A percentile compares a stretch with the other conserved stretches of the same genome.
Conservation (phyloP, 169 alveolate genomes). For the Eimeria necatrix region DNA sequence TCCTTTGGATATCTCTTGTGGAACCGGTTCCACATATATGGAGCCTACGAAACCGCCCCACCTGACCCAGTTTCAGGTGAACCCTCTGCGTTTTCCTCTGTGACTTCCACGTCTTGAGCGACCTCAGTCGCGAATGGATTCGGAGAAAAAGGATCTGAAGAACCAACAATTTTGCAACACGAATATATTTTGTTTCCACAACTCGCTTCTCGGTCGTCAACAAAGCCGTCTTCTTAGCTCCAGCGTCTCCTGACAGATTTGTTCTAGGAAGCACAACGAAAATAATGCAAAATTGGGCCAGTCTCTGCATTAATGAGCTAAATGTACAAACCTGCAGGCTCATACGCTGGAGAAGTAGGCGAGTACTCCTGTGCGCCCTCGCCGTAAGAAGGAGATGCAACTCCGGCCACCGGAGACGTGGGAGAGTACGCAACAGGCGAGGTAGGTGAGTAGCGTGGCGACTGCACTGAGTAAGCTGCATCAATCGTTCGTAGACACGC, state of each 20-base stretch:
- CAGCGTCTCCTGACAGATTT: too few relatives aligned
- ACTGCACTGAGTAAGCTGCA: constrained; percentile 78
- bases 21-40: too few relatives aligned
- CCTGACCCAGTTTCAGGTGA: not conserved
- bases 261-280: too few relatives aligned
- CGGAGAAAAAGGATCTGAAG: constrained; percentile 74
- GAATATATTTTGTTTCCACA: too few relatives aligned
- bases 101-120: constrained; percentile 35
- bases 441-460: constrained; percentile 81
- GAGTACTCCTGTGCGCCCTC: constrained; percentile 62
- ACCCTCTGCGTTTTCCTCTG: not conserved
- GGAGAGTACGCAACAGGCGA: constrained; percentile 76
- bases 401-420: constrained; percentile 62
- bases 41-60: not conserved
- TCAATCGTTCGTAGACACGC: not conserved
- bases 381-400: constrained; percentile 31
- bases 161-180: too few relatives aligned
- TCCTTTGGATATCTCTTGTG: too few relatives aligned
- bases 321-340: constrained; percentile 45
- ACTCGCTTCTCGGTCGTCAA: too few relatives aligned
- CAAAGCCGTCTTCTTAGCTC: too few relatives aligned
- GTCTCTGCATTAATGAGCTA: not conserved
- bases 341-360: constrained; percentile 76
- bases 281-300: not conserved
- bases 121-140: constrained; percentile 72